A percentile compares a stretch with the other conserved stretches of the same genome.
Evolutionary conservation across 2,329 filamentous ascomycete species (phyloP).

Genomic region (Gliomastix tumulicola): DNA sequence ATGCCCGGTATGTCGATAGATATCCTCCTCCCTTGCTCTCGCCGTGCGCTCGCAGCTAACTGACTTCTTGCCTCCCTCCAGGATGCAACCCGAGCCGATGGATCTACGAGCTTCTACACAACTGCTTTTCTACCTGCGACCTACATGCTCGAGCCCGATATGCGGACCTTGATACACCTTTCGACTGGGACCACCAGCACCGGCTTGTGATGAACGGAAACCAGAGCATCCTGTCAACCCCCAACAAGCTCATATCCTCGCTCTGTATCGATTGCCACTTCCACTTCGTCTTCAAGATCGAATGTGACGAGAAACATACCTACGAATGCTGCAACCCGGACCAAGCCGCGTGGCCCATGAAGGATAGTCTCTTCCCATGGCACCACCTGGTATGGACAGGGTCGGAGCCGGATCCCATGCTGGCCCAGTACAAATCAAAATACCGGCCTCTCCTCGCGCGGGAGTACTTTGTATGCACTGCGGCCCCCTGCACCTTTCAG

Average conservation of each 20-base stretch:
- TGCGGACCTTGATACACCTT: conserved; percentile 18
- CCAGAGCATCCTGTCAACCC: conserved; percentile 21
- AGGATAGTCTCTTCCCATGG: conserved; percentile 26
- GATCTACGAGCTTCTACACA: conserved; percentile 30
- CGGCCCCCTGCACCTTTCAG: conserved; percentile 29
- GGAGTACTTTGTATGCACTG: conserved; percentile 33
- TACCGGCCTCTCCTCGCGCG: conserved; percentile 29
- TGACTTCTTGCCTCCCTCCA: no score
- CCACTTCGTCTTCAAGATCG: conserved; percentile 31
- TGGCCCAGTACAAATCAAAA: conserved; percentile 17
- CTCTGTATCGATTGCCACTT: conserved; percentile 32
- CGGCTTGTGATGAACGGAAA: conserved; percentile 30
- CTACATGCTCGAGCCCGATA: conserved; percentile 24
- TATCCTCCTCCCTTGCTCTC: no score
- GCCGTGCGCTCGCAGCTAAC: no score
- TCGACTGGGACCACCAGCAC: conserved; percentile 25
- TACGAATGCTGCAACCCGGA: conserved; percentile 19
- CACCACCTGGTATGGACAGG: conserved; percentile 28
- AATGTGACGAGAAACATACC: conserved; percentile 19
- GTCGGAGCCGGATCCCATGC: conserved; percentile 16
- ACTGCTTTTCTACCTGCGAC: conserved; percentile 25
- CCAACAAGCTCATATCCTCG: conserved; percentile 21
- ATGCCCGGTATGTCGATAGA: conserved; percentile 21
- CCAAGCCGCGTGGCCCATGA: conserved; percentile 24
- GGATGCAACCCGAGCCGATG: conserved; percentile 31